These are phyloP conservation scores for sweet orange (Citrus sinensis) DNA, from an alignment of 345 rosid species.

Conservation along the genomic window DNA sequence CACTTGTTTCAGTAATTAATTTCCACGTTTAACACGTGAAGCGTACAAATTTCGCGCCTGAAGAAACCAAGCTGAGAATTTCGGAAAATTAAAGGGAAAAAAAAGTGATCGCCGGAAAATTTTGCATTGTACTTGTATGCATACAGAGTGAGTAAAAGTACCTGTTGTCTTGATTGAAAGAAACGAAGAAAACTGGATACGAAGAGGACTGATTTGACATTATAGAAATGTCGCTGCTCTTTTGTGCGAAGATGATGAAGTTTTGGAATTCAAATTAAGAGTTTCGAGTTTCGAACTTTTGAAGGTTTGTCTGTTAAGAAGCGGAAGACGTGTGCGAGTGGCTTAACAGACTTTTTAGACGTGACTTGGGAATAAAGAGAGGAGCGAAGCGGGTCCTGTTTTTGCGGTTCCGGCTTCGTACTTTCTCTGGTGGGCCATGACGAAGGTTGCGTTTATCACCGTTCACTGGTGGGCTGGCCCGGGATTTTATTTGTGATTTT, in stretches of 20 bases:
- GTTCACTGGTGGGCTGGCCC: no score
- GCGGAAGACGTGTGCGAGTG: no score
- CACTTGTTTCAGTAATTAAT: not conserved
- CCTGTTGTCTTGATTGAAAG: conserved; percentile 92
- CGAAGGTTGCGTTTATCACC: no score
- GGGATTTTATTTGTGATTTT: no score
- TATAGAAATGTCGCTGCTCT: conserved; percentile 8
- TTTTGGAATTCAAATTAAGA: not conserved
- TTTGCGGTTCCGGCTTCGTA: no score
- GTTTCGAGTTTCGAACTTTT: not conserved
- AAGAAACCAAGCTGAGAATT: not conserved
- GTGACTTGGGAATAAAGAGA: no score
- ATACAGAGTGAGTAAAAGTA: conserved; percentile 1
- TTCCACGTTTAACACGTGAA: not conserved
- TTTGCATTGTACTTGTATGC: not conserved
- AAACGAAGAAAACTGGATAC: conserved; percentile 58
- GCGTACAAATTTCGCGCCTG: not conserved
- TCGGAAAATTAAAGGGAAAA: not conserved
- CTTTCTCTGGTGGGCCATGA: no score
- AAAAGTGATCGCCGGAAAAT: not conserved
- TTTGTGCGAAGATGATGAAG: not conserved
- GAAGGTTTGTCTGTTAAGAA: no score
- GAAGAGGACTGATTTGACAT: conserved; percentile 57
- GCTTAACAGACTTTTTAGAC: no score
- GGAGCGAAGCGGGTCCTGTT: no score